A percentile compares a stretch with the other conserved stretches of the same genome.
These are phyloP conservation scores for Crithidia thermophila DNA, from an alignment of 208 protist species.

Conservation along the genomic window DNA sequence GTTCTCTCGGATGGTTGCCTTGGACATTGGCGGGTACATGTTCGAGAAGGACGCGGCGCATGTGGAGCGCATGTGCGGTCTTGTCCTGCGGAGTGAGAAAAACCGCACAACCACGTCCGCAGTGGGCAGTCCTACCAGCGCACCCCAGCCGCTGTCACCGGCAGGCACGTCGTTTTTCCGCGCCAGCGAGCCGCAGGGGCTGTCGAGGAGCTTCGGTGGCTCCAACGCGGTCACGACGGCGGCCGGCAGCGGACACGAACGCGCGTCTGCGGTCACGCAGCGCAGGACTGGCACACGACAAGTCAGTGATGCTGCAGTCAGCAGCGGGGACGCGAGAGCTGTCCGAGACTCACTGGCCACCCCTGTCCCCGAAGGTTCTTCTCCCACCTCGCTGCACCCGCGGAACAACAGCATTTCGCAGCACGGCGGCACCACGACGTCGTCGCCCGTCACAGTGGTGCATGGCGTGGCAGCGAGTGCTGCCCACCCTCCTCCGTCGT, in stretches of 20 bases:
- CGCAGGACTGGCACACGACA: no score
- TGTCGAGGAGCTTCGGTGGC: no score
- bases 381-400: background rate
- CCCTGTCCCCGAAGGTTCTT: background rate
- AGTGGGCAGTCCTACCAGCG: background rate
- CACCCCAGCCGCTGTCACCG: background rate
- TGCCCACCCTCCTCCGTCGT: background rate
- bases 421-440: background rate
- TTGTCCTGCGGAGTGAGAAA: constrained; percentile 8
- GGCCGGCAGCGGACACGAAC: no score
- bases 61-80: constrained; percentile 20
- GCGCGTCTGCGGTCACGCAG: no score
- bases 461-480: constrained; percentile 2
- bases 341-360: background rate
- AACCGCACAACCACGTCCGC: background rate
- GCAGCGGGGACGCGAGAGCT: no score
- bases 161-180: no score
- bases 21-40: constrained; percentile 50
- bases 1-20: constrained; percentile 60
- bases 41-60: constrained; percentile 29
- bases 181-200: no score
- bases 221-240: no score
- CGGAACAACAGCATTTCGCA: no score
- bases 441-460: constrained; percentile 1
- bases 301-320: no score